Conservation (phyloP, 805 yeast species). For the Suhomyces kilbournensis region DNA sequence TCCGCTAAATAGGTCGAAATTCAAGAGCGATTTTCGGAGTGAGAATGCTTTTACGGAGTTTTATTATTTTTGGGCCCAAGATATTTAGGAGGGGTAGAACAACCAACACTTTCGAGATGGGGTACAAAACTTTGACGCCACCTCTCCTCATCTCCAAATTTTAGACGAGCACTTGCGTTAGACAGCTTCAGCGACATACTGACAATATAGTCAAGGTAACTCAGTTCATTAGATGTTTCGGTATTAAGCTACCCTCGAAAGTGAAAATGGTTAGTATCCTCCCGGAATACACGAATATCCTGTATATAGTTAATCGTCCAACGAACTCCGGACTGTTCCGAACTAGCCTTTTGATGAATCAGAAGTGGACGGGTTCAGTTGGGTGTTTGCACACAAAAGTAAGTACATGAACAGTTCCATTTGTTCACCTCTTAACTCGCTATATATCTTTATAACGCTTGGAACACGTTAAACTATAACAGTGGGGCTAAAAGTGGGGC, state of each 20-base stretch:
- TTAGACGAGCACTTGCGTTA: not conserved
- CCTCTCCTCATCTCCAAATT: not conserved
- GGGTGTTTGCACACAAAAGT: not conserved
- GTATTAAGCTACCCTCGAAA: not conserved
- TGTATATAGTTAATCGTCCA: not conserved
- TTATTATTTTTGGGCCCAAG: not conserved
- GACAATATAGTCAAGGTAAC: not conserved
- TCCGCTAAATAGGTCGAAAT: not conserved
- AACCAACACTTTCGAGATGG: not conserved
- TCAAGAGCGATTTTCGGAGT: not conserved
- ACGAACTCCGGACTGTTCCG: not conserved
- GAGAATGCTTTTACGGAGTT: not conserved
- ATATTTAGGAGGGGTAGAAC: not conserved
- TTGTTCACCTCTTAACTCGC: not conserved
- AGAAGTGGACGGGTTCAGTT: not conserved
- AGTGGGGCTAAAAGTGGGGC: conserved; percentile 1
- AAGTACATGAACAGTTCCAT: not conserved
- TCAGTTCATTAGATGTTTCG: not conserved
- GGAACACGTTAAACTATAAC: not conserved
- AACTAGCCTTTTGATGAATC: not conserved
- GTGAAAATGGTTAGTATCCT: not conserved
- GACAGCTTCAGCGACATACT: not conserved
- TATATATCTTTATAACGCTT: not conserved
- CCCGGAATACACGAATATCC: not conserved
- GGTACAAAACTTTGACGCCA: not conserved